Conservation (phyloP, 306 rosid genomes). For the Coriaria nepalensis region DNA sequence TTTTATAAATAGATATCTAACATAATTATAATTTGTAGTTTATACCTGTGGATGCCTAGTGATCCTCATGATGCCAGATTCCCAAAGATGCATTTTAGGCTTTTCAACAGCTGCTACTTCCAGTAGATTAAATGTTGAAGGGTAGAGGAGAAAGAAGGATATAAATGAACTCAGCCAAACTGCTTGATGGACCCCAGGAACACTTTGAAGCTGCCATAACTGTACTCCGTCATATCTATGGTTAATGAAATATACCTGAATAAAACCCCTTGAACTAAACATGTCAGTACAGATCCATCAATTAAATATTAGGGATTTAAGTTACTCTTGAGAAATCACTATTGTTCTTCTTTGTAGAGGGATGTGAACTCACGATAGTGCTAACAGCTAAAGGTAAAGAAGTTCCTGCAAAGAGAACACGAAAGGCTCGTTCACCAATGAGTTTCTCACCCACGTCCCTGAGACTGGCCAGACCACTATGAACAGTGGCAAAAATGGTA, state of each 20-base stretch:
- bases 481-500: conserved; percentile 58
- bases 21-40: no score
- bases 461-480: conserved; percentile 86
- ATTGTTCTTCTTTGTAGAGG: not conserved
- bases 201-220: conserved; percentile 70
- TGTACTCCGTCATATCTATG: conserved; percentile 91
- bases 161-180: conserved; percentile 75
- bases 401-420: conserved; percentile 86
- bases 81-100: conserved; percentile 96
- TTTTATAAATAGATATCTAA: no score
- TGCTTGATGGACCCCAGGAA: conserved; percentile 57
- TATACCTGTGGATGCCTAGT: conserved; percentile 97
- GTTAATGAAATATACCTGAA: conserved; percentile 87
- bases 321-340: not conserved
- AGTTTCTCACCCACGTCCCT: conserved; percentile 74
- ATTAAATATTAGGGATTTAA: not conserved
- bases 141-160: conserved; percentile 81
- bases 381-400: conserved; percentile 86
- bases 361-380: conserved; percentile 53
- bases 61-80: conserved; percentile 90
- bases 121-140: conserved; percentile 85
- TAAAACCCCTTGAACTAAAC: conserved; percentile 16
- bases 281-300: conserved; percentile 13
- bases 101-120: conserved; percentile 98
- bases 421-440: conserved; percentile 80